Evolutionary conservation across 2,329 filamentous ascomycete species (phyloP).

Genomic region (Phoma sp.): DNA sequence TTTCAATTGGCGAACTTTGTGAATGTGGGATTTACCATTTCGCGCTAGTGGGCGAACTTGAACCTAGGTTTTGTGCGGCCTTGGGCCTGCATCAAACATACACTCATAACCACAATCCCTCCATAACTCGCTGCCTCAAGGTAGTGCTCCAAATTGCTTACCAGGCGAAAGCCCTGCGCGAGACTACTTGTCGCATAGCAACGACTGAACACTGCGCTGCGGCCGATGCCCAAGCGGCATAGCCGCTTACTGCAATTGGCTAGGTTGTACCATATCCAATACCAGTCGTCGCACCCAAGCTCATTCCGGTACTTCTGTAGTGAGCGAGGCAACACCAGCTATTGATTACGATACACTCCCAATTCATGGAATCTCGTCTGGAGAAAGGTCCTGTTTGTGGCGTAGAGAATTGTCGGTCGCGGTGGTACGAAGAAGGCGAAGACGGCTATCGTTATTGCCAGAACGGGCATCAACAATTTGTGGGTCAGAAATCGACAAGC

Average conservation of each 20-base stretch:
- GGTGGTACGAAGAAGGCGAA: constrained; percentile 69
- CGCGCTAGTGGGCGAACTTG: constrained; percentile 32
- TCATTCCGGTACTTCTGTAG: background rate
- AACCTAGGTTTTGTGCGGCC: constrained; percentile 4
- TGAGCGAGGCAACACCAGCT: background rate
- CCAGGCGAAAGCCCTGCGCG: background rate
- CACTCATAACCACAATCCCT: background rate
- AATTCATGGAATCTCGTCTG: constrained; percentile 19
- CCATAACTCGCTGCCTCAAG: background rate
- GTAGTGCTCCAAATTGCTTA: no score
- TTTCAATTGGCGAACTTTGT: constrained; percentile 30
- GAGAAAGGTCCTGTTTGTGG: constrained; percentile 53
- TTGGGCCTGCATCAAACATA: background rate
- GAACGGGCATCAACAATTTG: constrained; percentile 80
- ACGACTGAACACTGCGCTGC: constrained; percentile 1
- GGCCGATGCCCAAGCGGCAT: background rate
- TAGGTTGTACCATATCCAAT: background rate
- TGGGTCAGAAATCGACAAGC: constrained; percentile 45
- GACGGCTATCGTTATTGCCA: constrained; percentile 81
- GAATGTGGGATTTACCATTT: constrained; percentile 31
- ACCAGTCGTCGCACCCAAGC: background rate
- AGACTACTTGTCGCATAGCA: background rate
- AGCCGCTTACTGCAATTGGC: constrained; percentile 3
- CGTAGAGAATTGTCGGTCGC: constrained; percentile 72
- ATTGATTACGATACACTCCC: background rate